phyloP scores from a whole-genome alignment of 805 yeast genomes.

The Ogataea allantospora region DNA sequence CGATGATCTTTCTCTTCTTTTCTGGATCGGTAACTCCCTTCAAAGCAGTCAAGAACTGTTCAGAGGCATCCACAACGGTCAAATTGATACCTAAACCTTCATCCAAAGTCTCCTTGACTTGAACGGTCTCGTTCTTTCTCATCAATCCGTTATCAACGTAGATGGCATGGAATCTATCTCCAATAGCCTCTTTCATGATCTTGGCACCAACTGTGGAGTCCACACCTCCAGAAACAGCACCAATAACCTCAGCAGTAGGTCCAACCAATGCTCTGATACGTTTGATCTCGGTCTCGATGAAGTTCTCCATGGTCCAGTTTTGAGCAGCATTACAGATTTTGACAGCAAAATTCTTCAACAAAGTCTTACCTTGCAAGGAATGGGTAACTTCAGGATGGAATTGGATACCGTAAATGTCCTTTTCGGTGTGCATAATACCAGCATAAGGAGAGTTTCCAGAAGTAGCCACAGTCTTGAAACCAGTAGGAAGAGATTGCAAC shows the following conservation, averaged over 20 bases:
- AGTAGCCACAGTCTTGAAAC: slow-evolving; percentile 84
- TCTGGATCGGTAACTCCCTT: slow-evolving; percentile 98
- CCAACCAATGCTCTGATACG: slow-evolving; percentile 91
- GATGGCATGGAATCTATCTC: slow-evolving; percentile 97
- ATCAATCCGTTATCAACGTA: slow-evolving; percentile 97
- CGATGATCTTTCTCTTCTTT: slow-evolving; percentile 97
- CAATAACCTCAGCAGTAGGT: slow-evolving; percentile 97
- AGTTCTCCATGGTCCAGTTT: slow-evolving; percentile 98
- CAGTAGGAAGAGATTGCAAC: slow-evolving; percentile 83
- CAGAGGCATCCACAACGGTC: slow-evolving; percentile 92
- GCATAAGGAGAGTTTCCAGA: slow-evolving; percentile 95
- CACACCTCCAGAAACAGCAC: slow-evolving; percentile 99
- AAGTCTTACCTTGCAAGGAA: slow-evolving; percentile 82
- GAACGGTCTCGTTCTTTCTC: slow-evolving; percentile 89
- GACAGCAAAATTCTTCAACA: slow-evolving; percentile 91
- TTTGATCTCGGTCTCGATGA: slow-evolving; percentile 92
- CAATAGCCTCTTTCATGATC: slow-evolving; percentile 96
- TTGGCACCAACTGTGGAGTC: slow-evolving; percentile 99
- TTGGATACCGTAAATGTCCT: slow-evolving; percentile 89
- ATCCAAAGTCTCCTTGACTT: slow-evolving; percentile 83
- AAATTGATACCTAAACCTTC: slow-evolving; percentile 93
- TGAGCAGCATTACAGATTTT: slow-evolving; percentile 80
- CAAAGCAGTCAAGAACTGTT: slow-evolving; percentile 79
- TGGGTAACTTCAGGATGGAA: slow-evolving; percentile 99
- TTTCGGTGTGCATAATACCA: slow-evolving; percentile 76